Conservation (phyloP, 129 eudicot species). For the Cynara cardunculus region DNA sequence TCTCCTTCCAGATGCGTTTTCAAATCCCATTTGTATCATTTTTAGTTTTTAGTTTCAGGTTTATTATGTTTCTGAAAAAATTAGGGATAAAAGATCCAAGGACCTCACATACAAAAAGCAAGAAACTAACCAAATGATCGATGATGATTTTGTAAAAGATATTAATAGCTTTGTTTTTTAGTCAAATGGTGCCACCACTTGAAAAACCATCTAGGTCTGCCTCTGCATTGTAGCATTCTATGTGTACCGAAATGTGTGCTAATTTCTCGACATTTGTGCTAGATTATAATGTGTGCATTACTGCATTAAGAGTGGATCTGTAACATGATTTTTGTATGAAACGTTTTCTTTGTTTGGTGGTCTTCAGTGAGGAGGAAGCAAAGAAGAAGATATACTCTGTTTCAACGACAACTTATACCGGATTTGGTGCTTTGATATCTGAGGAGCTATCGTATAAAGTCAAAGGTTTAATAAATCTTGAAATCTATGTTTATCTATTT, state of each 20-base stretch:
- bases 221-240: no score
- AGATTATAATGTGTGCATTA: not conserved
- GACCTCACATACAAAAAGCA: not conserved
- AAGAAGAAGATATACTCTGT: slow-evolving; percentile 96
- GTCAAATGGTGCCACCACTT: not conserved
- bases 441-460: slow-evolving; percentile 91
- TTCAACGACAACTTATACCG: slow-evolving; percentile 84
- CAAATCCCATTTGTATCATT: not conserved
- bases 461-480: slow-evolving; percentile 57
- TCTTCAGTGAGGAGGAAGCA: slow-evolving; percentile 92
- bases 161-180: not conserved
- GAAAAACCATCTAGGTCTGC: no score
- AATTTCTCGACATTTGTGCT: not conserved
- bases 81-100: not conserved
- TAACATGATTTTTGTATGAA: not conserved
- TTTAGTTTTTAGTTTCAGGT: not conserved
- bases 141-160: not conserved
- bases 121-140: not conserved
- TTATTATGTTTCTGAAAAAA: not conserved
- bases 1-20: no score
- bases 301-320: not conserved
- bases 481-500: not conserved
- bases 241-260: not conserved
- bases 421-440: slow-evolving; percentile 87
- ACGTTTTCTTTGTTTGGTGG: slow-evolving; percentile 9